Base-by-base conservation (phyloP, 1,139 yeast genomes). In the Zygoascus hellenicus region DNA sequence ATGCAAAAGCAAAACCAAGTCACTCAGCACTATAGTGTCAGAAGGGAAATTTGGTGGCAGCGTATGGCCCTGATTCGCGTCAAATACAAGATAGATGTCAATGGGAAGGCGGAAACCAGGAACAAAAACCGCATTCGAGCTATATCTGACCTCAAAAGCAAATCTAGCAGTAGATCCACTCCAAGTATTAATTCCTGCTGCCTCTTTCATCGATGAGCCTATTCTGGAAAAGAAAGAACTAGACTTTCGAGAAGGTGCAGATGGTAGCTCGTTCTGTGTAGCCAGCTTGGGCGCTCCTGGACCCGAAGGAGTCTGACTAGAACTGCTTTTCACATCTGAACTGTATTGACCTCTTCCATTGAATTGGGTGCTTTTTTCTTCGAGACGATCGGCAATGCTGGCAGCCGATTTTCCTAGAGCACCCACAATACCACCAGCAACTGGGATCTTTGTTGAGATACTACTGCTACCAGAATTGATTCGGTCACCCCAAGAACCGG, bases 131-230 rank as follows among this genome's bases (percentile, higher is more conserved):
- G 57, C 51, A 2, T 54, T 50, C 11, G 54, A 50, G 2, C 62
- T 58, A 38, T 55, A 53, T 17, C 66, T 51, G 38, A 58, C 57
- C 43, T 63, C 67, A 43, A 63, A 52, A 2, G 55, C 45, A 46
- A 60, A 52, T 14, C 50, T 38, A 29, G 52, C 45, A 6, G 50
- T 49, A 11, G 45, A 16, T 29, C 47, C 57, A 35, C 45, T 49
- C 47, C 48, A 51, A 9, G 47, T 14, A 22, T 42, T 49, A 36
- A 45, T 35, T 9, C 58, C 54, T 53, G 55, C 45, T n/a, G 51
- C 42, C 28, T 49, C 39, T 9, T 52, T 46, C 33, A 52, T 40
- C 6, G 31, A 15, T 2, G 22, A 10, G 22, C 38, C 43, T 11
- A 36, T 10, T 13, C 30, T 36, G 14, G 39, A 36, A 7, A 41